Evolutionary conservation across 2,329 filamentous ascomycete genomes (phyloP).

Genomic region (Botryotinia calthae): DNA sequence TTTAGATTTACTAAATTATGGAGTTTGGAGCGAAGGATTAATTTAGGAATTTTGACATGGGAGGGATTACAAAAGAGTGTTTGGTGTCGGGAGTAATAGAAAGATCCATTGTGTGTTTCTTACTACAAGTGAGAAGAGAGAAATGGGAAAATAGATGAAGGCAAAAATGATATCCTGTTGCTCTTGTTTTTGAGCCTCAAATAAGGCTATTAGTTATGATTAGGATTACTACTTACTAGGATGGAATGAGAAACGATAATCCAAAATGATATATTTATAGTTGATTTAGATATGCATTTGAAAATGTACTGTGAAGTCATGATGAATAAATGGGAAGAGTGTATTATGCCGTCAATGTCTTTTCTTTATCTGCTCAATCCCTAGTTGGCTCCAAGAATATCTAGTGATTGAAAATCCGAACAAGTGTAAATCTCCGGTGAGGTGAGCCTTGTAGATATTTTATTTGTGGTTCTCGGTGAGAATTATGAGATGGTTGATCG

Average conservation of each 20-base stretch:
- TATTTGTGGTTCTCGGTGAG: neutral
- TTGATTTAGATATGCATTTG: neutral
- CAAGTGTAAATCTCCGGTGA: neutral
- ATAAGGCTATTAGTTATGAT: neutral
- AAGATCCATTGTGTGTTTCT: neutral
- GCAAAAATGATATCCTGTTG: neutral
- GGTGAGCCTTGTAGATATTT: neutral
- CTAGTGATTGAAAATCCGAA: neutral
- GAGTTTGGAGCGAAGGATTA: slow-evolving; percentile 1
- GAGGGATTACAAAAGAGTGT: neutral
- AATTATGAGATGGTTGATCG: neutral
- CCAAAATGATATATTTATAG: neutral
- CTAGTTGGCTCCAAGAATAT: neutral
- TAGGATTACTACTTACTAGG: slow-evolving; percentile 5
- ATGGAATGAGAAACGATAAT: neutral
- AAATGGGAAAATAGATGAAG: slow-evolving; percentile 1
- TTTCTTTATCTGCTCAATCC: neutral
- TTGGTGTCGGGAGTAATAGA: slow-evolving; percentile 10
- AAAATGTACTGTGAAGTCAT: neutral
- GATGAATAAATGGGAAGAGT: neutral
- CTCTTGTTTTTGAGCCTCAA: slow-evolving; percentile 1
- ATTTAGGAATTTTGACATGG: neutral
- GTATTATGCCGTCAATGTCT: neutral
- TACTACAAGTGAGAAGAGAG: neutral
- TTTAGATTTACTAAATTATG: neutral